Percentiles rank a stretch among this genome's conserved stretches.
Conservation (phyloP, 2,329 filamentous ascomycete species). For the Trichoderma asperellum region DNA sequence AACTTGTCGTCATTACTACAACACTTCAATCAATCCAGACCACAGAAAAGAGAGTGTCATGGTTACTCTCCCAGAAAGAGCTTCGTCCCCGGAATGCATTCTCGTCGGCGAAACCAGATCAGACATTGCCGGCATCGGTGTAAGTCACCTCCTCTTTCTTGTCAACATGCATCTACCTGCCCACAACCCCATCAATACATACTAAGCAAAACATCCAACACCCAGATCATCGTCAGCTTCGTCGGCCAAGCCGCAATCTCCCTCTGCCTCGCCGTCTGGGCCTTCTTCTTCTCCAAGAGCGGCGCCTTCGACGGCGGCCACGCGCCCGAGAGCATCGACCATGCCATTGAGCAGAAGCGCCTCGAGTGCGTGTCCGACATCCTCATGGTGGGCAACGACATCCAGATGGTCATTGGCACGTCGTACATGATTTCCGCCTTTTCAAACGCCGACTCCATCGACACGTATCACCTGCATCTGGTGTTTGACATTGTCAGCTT, state of each 20-base stretch:
- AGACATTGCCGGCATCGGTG: slow-evolving; percentile 41
- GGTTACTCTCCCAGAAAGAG: background rate
- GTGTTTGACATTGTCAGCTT: slow-evolving; percentile 43
- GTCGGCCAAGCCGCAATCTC: slow-evolving; percentile 35
- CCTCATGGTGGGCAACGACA: slow-evolving; percentile 42
- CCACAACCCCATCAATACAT: background rate
- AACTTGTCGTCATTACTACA: background rate
- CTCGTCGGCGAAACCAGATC: slow-evolving; percentile 38
- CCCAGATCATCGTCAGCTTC: slow-evolving; percentile 41
- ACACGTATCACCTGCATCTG: slow-evolving; percentile 41
- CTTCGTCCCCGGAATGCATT: slow-evolving; percentile 30
- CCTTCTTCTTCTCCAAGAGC: slow-evolving; percentile 40
- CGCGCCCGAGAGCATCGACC: slow-evolving; percentile 37
- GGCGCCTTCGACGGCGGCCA: slow-evolving; percentile 37
- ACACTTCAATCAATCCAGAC: background rate
- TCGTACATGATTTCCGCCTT: slow-evolving; percentile 40
- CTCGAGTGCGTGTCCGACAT: slow-evolving; percentile 40
- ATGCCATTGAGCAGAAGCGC: slow-evolving; percentile 38
- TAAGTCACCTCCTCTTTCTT: slow-evolving; percentile 31
- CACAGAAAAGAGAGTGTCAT: background rate
- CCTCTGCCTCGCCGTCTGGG: slow-evolving; percentile 38
- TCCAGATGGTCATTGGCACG: slow-evolving; percentile 41
- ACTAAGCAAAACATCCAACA: background rate
- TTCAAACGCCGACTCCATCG: slow-evolving; percentile 34
- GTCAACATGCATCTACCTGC: too few species aligned